phyloP scores from a whole-genome alignment of 345 rosid genomes.

The Citrus glauca region DNA sequence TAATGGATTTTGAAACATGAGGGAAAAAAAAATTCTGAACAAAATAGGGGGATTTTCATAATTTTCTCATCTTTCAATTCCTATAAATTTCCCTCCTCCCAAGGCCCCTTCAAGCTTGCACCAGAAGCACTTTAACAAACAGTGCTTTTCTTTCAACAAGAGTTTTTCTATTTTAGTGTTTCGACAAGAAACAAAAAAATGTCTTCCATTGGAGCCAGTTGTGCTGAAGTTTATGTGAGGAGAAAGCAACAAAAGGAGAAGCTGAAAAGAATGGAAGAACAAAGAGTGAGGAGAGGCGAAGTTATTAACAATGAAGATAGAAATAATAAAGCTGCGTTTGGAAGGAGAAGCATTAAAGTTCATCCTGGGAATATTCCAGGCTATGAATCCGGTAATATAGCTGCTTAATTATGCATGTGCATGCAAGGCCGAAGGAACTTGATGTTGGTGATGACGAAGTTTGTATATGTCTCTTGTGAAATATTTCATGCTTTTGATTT shows the following conservation, averaged over 20 bases:
- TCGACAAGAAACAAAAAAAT: neutral
- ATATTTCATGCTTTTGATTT: neutral
- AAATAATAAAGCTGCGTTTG: neutral
- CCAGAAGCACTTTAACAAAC: neutral
- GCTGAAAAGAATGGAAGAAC: constrained; percentile 21
- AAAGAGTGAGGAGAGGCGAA: constrained; percentile 5
- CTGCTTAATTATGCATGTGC: neutral
- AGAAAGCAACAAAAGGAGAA: constrained; percentile 19
- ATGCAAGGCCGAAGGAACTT: too few species aligned
- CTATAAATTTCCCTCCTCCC: constrained; percentile 4
- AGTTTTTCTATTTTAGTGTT: neutral
- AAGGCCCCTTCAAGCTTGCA: neutral
- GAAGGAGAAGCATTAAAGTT: constrained; percentile 8
- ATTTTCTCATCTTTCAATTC: neutral
- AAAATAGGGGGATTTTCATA: too few species aligned
- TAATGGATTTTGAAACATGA: too few species aligned
- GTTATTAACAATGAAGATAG: neutral
- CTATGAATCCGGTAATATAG: neutral
- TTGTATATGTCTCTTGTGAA: neutral
- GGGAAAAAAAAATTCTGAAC: too few species aligned
- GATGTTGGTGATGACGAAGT: neutral
- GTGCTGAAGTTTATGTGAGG: constrained; percentile 16
- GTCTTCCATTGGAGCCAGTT: constrained; percentile 23
- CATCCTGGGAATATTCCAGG: constrained; percentile 5
- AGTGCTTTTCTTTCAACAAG: too few species aligned